Base-by-base conservation (phyloP, 1,284 basidiomycete species). In the Caloboletus inedulis region DNA sequence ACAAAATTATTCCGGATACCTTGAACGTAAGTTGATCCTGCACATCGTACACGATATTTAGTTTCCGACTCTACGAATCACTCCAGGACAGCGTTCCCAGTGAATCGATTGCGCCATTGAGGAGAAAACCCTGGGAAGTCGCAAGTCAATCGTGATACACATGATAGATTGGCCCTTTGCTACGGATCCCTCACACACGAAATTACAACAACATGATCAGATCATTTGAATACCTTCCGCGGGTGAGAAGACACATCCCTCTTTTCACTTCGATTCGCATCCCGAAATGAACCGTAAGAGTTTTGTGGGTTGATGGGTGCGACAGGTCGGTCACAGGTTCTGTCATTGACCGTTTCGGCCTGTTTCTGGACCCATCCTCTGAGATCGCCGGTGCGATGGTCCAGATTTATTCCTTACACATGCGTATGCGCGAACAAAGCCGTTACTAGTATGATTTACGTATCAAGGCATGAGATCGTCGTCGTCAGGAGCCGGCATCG, bases 61-160 rank as follows among this genome's bases (percentile, higher is more conserved):
- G 37, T 46, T 34, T 46, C 51, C 30, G 33, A 51, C 42, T 49
- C 39, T 12, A 23, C 33, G 7, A 42, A 46, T 39, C 47, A 54
- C 8, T 41, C 53, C 54, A 85, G 83, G 73, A 76, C 12, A 75
- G 71, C 30, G 55, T 74, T 47, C 80, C 82, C 2, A 87, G 84
- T 56, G 65, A 75, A 59, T 84, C 84, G 3, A 76, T 56, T 23
- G 69, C 75, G 1, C 61, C 69, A 7, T 56, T 70, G 19, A 74
- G 77, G 53, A 81, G 72, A 71, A 87, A 87, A 56, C 84, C 85
- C 30, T 87, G 84, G 84, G 84, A 87, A 61, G 43, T 21, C 35
- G 34, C 53, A 36, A 46, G 35, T 19, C 21, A 54, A 54, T 55
- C 50, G 40, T 64, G 51, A 66, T 54, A 51, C 34, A 47, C 47